Evolutionary conservation across 257 asterid species (phyloP).

Genomic region (Rehmannia glutinosa): DNA sequence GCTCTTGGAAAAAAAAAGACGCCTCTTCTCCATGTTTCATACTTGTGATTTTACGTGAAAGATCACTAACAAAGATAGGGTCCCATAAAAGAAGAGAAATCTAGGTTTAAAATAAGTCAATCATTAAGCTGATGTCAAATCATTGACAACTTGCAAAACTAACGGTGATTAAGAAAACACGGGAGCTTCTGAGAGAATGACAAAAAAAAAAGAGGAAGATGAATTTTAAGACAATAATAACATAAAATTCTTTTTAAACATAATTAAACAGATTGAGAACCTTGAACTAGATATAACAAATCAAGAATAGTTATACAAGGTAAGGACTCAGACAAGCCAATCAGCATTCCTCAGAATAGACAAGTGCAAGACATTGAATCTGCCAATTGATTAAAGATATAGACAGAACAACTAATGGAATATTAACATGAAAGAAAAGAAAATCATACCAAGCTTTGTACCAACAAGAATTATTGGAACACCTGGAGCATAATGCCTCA

Average conservation of each 20-base stretch:
- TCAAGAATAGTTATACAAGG: too few species aligned
- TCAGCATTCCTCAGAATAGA: not conserved
- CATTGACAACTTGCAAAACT: not conserved
- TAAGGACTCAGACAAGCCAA: too few species aligned
- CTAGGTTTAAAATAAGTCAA: not conserved
- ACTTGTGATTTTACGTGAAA: not conserved
- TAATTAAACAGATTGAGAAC: too few species aligned
- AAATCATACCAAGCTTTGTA: conserved; percentile 63
- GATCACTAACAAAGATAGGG: too few species aligned
- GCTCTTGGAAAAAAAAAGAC: not conserved
- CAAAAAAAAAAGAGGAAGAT: not conserved
- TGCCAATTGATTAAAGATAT: not conserved
- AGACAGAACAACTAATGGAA: not conserved
- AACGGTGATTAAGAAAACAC: not conserved
- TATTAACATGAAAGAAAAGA: not conserved
- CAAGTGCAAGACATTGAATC: not conserved
- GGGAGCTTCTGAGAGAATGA: not conserved
- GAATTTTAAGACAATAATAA: too few species aligned
- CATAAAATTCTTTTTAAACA: too few species aligned
- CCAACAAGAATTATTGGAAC: conserved; percentile 82
- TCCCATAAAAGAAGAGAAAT: too few species aligned
- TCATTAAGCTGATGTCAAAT: not conserved
- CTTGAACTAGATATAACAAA: too few species aligned
- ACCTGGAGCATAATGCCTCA: conserved; percentile 76
- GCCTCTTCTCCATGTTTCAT: not conserved